These are phyloP conservation scores for Sanghuangporus sanghuang DNA, from an alignment of 1,284 basidiomycete species.

Conservation along the genomic window DNA sequence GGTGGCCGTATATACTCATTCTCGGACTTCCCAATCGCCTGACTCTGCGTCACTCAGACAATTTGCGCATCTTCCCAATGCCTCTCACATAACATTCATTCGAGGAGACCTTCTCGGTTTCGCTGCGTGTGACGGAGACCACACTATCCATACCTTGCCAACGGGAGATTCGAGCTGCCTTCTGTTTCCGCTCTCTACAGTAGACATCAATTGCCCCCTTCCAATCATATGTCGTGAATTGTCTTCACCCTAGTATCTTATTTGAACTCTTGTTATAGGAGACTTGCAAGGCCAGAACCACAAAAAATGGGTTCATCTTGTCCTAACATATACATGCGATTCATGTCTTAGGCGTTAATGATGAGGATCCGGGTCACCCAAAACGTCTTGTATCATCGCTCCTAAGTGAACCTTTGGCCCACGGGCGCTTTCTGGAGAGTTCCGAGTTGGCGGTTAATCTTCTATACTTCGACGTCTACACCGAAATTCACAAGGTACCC, in stretches of 20 bases:
- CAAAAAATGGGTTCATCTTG: not conserved
- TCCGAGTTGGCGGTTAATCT: too few species aligned
- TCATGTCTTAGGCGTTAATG: not conserved
- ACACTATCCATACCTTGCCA: constrained; percentile 3
- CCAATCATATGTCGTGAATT: not conserved
- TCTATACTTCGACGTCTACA: too few species aligned
- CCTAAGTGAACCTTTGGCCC: not conserved
- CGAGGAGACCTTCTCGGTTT: constrained; percentile 1
- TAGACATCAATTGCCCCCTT: not conserved
- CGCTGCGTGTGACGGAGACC: constrained; percentile 1
- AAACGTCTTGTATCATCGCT: not conserved
- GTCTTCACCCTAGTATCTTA: not conserved
- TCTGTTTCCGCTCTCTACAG: not conserved
- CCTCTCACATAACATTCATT: constrained; percentile 3
- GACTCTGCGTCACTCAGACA: not conserved
- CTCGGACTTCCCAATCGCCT: not conserved
- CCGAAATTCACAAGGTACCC: too few species aligned
- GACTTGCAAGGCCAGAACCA: not conserved
- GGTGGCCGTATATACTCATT: not conserved
- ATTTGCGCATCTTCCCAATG: not conserved
- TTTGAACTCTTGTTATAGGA: not conserved
- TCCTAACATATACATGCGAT: not conserved
- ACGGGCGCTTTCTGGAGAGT: too few species aligned
- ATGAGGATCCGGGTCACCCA: not conserved
- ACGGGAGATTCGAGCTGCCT: not conserved